These are phyloP conservation scores for Gossypium thurberi DNA, from an alignment of 345 rosid genomes.

Conservation along the genomic window DNA sequence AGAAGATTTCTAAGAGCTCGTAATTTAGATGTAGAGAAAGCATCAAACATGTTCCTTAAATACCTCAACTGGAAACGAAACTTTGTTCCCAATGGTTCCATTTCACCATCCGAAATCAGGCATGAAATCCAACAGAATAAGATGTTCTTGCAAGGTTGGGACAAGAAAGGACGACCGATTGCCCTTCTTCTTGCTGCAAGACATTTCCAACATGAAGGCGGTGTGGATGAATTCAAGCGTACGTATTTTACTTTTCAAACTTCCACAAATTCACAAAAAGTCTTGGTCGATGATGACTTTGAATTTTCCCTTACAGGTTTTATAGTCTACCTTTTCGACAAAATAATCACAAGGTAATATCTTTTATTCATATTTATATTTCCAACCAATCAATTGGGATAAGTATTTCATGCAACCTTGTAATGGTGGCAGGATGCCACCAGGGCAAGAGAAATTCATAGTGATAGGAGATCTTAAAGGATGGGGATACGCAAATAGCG, in stretches of 20 bases:
- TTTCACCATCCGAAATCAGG: constrained; percentile 24
- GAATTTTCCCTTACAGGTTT: constrained; percentile 23
- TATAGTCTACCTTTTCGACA: constrained; percentile 26
- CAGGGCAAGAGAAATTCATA: constrained; percentile 39
- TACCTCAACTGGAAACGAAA: constrained; percentile 38
- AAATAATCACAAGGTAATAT: constrained; percentile 30
- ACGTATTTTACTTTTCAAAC: constrained; percentile 10
- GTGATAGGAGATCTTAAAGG: constrained; percentile 42
- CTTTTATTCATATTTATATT: not conserved
- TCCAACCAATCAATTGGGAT: not conserved
- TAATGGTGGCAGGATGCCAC: constrained; percentile 24
- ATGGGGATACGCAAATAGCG: constrained; percentile 49
- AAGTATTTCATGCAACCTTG: not conserved
- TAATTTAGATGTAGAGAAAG: constrained; percentile 33
- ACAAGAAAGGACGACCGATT: constrained; percentile 35
- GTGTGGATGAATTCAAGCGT: constrained; percentile 45
- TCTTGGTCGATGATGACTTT: not conserved
- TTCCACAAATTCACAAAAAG: not conserved
- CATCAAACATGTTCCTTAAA: constrained; percentile 34
- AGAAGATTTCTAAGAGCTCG: constrained; percentile 49
- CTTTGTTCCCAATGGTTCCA: constrained; percentile 32
- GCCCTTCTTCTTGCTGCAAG: constrained; percentile 22
- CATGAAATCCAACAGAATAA: constrained; percentile 39
- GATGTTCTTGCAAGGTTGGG: constrained; percentile 47
- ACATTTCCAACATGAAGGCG: constrained; percentile 35